A percentile compares a stretch with the other conserved stretches of the same genome.
Conservation (phyloP, 805 yeast genomes). For the Komagataella phaffii region DNA sequence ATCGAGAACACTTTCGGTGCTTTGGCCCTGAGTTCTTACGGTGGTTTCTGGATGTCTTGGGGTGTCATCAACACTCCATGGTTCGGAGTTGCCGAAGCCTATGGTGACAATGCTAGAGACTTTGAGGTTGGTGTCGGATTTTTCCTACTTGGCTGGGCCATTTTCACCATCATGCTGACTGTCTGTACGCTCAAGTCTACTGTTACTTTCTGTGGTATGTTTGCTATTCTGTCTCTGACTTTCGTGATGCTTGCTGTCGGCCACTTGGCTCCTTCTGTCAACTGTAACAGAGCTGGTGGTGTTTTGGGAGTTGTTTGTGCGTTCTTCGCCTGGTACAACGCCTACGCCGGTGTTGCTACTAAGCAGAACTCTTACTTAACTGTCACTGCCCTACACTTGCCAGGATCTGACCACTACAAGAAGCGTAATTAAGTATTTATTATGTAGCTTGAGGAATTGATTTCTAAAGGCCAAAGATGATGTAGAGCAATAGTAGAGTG, state of each 20-base stretch:
- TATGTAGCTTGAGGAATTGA: not conserved
- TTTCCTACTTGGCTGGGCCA: slow-evolving; percentile 48
- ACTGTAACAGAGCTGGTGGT: slow-evolving; percentile 42
- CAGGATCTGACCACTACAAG: slow-evolving; percentile 7
- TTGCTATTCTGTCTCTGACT: slow-evolving; percentile 39
- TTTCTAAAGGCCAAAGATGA: not conserved
- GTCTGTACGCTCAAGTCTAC: slow-evolving; percentile 46
- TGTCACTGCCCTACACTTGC: slow-evolving; percentile 17
- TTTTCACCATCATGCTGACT: slow-evolving; percentile 46
- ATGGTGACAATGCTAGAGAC: slow-evolving; percentile 24
- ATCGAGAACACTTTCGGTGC: slow-evolving; percentile 69
- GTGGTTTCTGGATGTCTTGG: slow-evolving; percentile 70
- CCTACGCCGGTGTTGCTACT: slow-evolving; percentile 57
- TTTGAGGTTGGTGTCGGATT: slow-evolving; percentile 41
- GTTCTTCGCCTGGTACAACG: slow-evolving; percentile 56
- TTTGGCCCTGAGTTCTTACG: slow-evolving; percentile 44
- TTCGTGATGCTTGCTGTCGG: slow-evolving; percentile 39
- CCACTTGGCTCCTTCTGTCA: slow-evolving; percentile 27
- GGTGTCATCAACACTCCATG: slow-evolving; percentile 50
- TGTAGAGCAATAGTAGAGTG: not conserved
- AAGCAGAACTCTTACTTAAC: slow-evolving; percentile 49
- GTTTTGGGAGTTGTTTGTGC: slow-evolving; percentile 49
- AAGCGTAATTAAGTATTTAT: not conserved
- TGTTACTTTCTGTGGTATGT: slow-evolving; percentile 35
- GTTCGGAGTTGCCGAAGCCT: slow-evolving; percentile 42